phyloP scores from a whole-genome alignment of 768 basidiomycete species.

The Russula foetens region DNA sequence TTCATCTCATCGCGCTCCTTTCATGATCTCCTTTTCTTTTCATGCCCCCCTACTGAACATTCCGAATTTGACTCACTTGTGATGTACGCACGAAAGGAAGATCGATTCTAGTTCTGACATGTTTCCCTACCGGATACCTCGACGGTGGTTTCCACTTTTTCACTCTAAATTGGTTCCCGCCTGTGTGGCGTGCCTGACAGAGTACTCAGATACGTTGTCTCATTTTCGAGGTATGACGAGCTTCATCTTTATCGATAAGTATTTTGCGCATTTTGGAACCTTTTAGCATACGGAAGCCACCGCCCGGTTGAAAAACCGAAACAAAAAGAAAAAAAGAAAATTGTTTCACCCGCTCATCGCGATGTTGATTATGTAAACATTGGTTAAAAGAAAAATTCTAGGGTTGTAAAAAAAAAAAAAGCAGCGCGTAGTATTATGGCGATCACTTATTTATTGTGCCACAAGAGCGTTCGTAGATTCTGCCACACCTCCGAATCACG shows the following conservation, averaged over 20 bases:
- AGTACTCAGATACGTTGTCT: conserved; percentile 11
- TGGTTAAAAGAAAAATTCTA: neutral
- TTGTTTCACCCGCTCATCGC: too few relatives aligned
- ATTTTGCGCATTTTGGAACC: neutral
- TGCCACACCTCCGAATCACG: conserved; percentile 87
- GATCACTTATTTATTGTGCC: conserved; percentile 77
- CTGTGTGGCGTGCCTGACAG: conserved; percentile 3
- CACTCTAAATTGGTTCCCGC: conserved; percentile 3
- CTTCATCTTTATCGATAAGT: conserved; percentile 20
- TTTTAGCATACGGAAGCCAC: neutral
- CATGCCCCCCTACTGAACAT: conserved; percentile 22
- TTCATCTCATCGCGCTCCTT: conserved; percentile 19
- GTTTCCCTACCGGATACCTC: conserved; percentile 11
- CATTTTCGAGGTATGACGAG: conserved; percentile 3
- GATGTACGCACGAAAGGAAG: conserved; percentile 23
- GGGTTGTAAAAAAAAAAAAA: neutral
- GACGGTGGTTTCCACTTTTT: conserved; percentile 6
- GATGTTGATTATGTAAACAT: conserved; percentile 1
- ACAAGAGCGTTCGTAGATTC: conserved; percentile 73
- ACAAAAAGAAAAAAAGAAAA: neutral
- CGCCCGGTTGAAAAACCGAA: neutral
- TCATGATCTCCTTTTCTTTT: conserved; percentile 18
- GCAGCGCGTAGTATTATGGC: too few relatives aligned
- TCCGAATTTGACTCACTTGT: conserved; percentile 21
- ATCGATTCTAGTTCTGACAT: conserved; percentile 18